These are phyloP conservation scores for Basipetospora chlamydospora DNA, from an alignment of 2,329 filamentous ascomycete genomes.

Conservation along the genomic window DNA sequence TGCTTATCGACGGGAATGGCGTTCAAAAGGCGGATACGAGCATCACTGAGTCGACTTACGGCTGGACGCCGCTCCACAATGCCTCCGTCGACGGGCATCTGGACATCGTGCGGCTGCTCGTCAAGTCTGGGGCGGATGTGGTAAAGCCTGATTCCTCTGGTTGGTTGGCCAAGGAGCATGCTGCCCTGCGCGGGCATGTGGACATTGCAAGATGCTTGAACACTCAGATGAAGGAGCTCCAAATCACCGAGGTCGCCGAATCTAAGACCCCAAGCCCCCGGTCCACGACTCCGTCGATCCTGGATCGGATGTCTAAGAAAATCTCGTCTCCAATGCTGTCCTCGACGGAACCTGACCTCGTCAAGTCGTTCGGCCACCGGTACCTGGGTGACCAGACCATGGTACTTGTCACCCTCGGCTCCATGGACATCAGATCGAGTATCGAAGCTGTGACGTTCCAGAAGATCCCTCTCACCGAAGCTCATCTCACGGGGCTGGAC, in stretches of 20 bases:
- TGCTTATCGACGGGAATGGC: slow-evolving; percentile 55
- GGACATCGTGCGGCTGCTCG: slow-evolving; percentile 58
- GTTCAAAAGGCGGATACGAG: slow-evolving; percentile 64
- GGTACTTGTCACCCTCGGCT: slow-evolving; percentile 82
- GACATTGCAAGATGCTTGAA: slow-evolving; percentile 56
- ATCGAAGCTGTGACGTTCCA: slow-evolving; percentile 74
- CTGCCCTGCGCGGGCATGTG: slow-evolving; percentile 77
- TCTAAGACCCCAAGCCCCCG: slow-evolving; percentile 11
- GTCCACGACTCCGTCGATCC: slow-evolving; percentile 44
- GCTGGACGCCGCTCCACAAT: slow-evolving; percentile 92
- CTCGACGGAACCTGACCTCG: slow-evolving; percentile 51
- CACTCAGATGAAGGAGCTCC: slow-evolving; percentile 15
- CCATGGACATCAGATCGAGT: slow-evolving; percentile 82
- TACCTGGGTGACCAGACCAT: slow-evolving; percentile 83
- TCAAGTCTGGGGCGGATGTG: slow-evolving; percentile 64
- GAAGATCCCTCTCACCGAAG: slow-evolving; percentile 71
- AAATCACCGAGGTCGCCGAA: too few species aligned
- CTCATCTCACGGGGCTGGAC: slow-evolving; percentile 84
- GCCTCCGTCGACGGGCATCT: slow-evolving; percentile 80
- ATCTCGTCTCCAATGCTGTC: too few species aligned
- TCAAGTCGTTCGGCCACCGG: slow-evolving; percentile 92
- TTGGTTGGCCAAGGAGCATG: slow-evolving; percentile 90
- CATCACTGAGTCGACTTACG: slow-evolving; percentile 66
- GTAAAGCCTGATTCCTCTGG: slow-evolving; percentile 70
- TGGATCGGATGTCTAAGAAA: slow-evolving; percentile 41